Conservation (phyloP, 257 asterid genomes). For the Nicotiana benthamiana region DNA sequence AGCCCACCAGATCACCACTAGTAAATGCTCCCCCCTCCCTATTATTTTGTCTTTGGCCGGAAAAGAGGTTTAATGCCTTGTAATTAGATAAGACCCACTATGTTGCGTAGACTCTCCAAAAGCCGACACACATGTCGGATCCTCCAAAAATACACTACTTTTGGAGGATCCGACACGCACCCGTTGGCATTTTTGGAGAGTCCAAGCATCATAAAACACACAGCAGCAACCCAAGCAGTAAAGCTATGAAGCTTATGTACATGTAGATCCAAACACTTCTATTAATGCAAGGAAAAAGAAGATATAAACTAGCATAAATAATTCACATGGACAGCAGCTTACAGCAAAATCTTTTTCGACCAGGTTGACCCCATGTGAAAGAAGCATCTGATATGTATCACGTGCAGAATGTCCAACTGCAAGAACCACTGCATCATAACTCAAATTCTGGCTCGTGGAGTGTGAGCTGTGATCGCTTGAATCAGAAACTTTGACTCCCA, state of each 20-base stretch:
- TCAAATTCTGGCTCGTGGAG: conserved; percentile 35
- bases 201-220: no score
- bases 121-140: no score
- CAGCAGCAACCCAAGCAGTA: no score
- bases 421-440: conserved; percentile 79
- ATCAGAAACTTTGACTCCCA: conserved; percentile 71
- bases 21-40: neutral
- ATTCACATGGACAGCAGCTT: conserved; percentile 24
- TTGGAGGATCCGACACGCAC: no score
- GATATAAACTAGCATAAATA: conserved; percentile 5
- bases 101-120: no score
- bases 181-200: no score
- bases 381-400: conserved; percentile 80
- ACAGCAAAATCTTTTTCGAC: conserved; percentile 80
- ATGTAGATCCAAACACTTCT: neutral
- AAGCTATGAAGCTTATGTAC: neutral
- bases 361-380: conserved; percentile 66
- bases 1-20: neutral
- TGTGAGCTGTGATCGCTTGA: conserved; percentile 23
- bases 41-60: neutral
- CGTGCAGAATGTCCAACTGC: conserved; percentile 99
- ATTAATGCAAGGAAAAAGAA: conserved; percentile 4
- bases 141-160: no score
- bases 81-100: neutral
- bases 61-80: neutral